phyloP scores from a whole-genome alignment of 257 asterid species.

The Vinca minor region DNA sequence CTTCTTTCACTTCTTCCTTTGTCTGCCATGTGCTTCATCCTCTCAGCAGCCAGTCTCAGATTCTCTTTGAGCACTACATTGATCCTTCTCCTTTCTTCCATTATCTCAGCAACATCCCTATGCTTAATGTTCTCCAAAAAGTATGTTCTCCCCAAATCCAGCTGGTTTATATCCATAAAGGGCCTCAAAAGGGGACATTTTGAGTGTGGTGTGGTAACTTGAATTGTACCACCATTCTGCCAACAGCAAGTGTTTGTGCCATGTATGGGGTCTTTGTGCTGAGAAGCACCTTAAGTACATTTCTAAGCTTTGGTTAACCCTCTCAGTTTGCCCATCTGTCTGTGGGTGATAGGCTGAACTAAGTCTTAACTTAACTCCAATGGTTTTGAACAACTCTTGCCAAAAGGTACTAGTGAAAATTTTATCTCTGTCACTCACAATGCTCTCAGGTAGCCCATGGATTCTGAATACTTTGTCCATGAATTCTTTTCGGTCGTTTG shows the following conservation, averaged over 20 bases:
- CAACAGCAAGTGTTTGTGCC: too few species aligned
- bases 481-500: neutral
- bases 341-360: too few species aligned
- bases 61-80: too few species aligned
- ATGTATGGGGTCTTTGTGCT: too few species aligned
- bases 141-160: too few species aligned
- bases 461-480: neutral
- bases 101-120: too few species aligned
- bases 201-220: too few species aligned
- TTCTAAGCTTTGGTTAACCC: too few species aligned
- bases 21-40: constrained; percentile 1
- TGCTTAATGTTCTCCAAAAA: neutral
- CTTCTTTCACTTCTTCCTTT: neutral
- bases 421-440: too few species aligned
- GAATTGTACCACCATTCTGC: too few species aligned
- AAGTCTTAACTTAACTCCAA: constrained; percentile 9
- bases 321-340: too few species aligned
- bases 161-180: neutral
- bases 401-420: neutral
- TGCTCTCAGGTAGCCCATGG: constrained; percentile 11
- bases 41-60: neutral
- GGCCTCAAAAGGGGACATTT: constrained; percentile 4
- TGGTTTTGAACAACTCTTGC: constrained; percentile 8
- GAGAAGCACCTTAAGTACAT: too few species aligned
- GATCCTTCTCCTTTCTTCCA: neutral